phyloP scores from a whole-genome alignment of 2,329 filamentous ascomycete species.

The Gnomoniopsis sp. region DNA sequence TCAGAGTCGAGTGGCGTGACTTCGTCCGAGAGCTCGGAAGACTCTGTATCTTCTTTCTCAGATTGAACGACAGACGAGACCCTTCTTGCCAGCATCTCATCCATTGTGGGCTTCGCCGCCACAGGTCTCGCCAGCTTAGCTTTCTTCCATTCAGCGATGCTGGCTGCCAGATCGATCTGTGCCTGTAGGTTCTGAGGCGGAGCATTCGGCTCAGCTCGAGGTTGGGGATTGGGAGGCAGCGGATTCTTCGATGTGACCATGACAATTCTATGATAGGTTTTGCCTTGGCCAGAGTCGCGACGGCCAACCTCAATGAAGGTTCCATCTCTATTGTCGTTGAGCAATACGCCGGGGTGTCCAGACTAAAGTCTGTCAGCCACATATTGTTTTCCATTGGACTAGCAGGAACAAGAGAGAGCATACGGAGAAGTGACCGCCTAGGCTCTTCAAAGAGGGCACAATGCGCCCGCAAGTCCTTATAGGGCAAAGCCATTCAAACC shows the following conservation, averaged over 20 bases:
- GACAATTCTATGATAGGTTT: neutral
- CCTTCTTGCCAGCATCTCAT: constrained; percentile 1
- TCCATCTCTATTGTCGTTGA: constrained; percentile 14
- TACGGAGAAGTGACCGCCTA: constrained; percentile 4
- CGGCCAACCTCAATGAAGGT: neutral
- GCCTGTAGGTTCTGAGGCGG: neutral
- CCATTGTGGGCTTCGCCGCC: neutral
- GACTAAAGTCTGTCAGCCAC: neutral
- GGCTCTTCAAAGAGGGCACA: neutral
- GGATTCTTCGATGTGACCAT: constrained; percentile 1
- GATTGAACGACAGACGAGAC: neutral
- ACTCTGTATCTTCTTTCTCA: neutral
- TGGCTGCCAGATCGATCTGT: neutral
- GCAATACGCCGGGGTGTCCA: neutral
- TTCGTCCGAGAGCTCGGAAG: neutral
- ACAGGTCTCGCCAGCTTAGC: neutral
- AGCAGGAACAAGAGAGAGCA: neutral
- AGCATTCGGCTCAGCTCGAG: neutral
- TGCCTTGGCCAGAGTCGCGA: neutral
- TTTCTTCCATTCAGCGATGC: neutral
- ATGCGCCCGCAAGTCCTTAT: neutral
- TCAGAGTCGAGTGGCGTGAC: neutral
- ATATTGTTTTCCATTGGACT: neutral
- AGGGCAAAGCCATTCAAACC: constrained; percentile 11
- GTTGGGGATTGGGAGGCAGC: neutral